phyloP scores from a whole-genome alignment of 495 filamentous ascomycete genomes.

The Neurospora sp. region DNA sequence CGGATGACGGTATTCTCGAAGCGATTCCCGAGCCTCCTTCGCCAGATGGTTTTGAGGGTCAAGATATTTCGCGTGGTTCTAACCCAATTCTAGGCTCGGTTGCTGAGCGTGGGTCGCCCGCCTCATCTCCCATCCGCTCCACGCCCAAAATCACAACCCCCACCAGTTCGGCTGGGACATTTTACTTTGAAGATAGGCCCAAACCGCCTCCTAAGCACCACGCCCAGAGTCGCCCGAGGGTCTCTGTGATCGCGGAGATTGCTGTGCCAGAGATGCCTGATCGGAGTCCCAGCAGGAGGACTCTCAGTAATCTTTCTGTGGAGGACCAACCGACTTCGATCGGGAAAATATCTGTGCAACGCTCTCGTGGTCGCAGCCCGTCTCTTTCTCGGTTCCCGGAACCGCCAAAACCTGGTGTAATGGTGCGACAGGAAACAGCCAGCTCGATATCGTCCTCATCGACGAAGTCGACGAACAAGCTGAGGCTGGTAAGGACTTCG shows the following conservation, averaged over 20 bases:
- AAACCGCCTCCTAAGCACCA: slow-evolving; percentile 13
- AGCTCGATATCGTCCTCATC: slow-evolving; percentile 29
- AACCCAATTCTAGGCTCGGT: slow-evolving; percentile 5
- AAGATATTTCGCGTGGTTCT: neutral
- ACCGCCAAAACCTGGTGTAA: neutral
- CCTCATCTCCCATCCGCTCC: slow-evolving; percentile 11
- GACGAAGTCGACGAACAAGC: slow-evolving; percentile 30
- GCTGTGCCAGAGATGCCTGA: slow-evolving; percentile 18
- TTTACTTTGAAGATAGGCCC: slow-evolving; percentile 23
- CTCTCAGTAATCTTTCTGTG: slow-evolving; percentile 12
- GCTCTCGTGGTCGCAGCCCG: slow-evolving; percentile 12
- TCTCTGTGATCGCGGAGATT: neutral
- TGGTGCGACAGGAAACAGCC: slow-evolving; percentile 5
- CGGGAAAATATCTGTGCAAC: slow-evolving; percentile 23
- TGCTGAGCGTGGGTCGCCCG: slow-evolving; percentile 7
- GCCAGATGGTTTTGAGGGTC: neutral
- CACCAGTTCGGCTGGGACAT: slow-evolving; percentile 11
- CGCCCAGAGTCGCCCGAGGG: slow-evolving; percentile 2
- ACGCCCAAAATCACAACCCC: slow-evolving; percentile 27
- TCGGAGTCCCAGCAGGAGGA: slow-evolving; percentile 26
- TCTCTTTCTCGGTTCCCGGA: slow-evolving; percentile 12
- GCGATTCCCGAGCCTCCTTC: neutral
- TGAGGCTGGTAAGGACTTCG: slow-evolving; percentile 38
- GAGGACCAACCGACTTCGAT: slow-evolving; percentile 21
- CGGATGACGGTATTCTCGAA: neutral